Conservation (phyloP, 2,329 filamentous ascomycete genomes). For the Fusarium nisikadoi region DNA sequence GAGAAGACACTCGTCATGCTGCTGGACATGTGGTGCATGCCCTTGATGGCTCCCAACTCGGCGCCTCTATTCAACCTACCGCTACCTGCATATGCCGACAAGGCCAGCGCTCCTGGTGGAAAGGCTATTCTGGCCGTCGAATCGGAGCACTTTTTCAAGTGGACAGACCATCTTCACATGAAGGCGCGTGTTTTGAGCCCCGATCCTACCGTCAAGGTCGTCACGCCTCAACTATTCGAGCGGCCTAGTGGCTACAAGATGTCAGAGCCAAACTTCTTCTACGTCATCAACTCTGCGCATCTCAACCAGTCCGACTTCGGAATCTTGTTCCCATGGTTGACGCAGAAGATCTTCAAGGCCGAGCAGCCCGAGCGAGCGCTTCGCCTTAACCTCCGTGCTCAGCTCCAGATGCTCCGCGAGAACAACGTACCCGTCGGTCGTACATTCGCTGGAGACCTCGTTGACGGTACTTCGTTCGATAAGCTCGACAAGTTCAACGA, state of each 20-base stretch:
- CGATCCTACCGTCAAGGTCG: conserved; percentile 56
- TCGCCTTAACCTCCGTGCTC: conserved; percentile 67
- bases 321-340: conserved; percentile 79
- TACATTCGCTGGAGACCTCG: conserved; percentile 61
- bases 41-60: conserved; percentile 71
- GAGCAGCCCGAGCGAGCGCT: conserved; percentile 68
- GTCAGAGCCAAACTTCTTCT: conserved; percentile 75
- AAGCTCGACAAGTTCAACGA: conserved; percentile 47
- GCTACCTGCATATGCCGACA: conserved; percentile 72
- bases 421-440: conserved; percentile 61
- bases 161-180: conserved; percentile 76
- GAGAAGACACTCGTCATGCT: conserved; percentile 73
- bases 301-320: conserved; percentile 87
- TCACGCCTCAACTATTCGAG: conserved; percentile 56
- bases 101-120: conserved; percentile 62
- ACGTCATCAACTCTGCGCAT: conserved; percentile 78
- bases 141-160: conserved; percentile 82
- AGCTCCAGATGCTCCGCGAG: conserved; percentile 65
- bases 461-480: conserved; percentile 57
- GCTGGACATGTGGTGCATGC: conserved; percentile 84
- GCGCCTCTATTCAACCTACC: conserved; percentile 76
- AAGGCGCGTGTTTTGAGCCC: conserved; percentile 74
- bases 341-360: conserved; percentile 66
- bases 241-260: conserved; percentile 56
- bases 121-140: conserved; percentile 74